Percentiles rank a stretch among this genome's conserved stretches.
These are phyloP conservation scores for Epichloe aotearoae DNA, from an alignment of 2,329 filamentous ascomycete genomes.

Conservation along the genomic window DNA sequence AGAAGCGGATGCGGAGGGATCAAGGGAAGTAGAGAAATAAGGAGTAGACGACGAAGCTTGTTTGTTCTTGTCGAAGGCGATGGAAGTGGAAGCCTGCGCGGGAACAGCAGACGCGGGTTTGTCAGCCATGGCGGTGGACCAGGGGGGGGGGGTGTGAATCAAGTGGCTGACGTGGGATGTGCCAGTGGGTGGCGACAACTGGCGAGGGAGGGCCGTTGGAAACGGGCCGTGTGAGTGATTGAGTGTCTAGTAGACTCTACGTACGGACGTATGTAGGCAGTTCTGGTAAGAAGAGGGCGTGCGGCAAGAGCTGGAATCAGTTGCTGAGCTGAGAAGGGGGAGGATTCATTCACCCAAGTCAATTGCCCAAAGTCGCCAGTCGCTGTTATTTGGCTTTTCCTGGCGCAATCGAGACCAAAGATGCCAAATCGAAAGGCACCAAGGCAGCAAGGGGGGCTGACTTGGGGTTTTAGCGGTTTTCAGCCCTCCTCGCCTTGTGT, in stretches of 20 bases:
- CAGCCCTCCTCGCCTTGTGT: neutral
- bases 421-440: neutral
- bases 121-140: slow-evolving; percentile 18
- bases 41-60: slow-evolving; percentile 3
- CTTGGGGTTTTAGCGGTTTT: neutral
- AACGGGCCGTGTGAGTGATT: neutral
- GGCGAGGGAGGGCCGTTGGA: neutral
- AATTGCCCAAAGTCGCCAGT: slow-evolving; percentile 5
- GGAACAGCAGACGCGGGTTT: slow-evolving; percentile 18
- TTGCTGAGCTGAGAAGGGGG: no score
- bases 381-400: neutral
- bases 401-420: neutral
- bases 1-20: slow-evolving; percentile 7
- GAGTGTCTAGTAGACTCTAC: neutral
- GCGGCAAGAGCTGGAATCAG: no score
- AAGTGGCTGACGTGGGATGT: slow-evolving; percentile 3
- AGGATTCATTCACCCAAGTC: slow-evolving; percentile 1
- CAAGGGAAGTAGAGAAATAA: slow-evolving; percentile 1
- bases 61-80: slow-evolving; percentile 17
- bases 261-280: no score
- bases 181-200: slow-evolving; percentile 2
- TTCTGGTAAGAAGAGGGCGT: no score
- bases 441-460: slow-evolving; percentile 1
- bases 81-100: slow-evolving; percentile 19
- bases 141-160: neutral